Percentiles rank a stretch among this genome's conserved stretches.
phyloP scores from a whole-genome alignment of 2,329 filamentous ascomycete species.

The Penicillium sp. region DNA sequence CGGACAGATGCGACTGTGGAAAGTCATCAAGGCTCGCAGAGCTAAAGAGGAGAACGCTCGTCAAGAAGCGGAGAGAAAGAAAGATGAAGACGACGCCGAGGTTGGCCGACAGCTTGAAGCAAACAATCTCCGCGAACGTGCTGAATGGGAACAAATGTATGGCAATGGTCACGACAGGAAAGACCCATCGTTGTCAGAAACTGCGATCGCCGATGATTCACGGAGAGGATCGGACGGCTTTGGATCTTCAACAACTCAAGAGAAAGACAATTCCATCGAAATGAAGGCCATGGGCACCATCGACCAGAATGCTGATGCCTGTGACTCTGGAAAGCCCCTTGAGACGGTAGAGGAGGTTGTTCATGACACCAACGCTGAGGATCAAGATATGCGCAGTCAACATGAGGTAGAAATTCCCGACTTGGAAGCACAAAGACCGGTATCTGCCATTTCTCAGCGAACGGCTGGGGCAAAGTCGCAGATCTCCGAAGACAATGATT shows the following conservation, averaged over 20 bases:
- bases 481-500: constrained; percentile 52
- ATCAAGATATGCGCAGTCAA: background rate
- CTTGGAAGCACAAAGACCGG: background rate
- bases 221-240: constrained; percentile 18
- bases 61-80: constrained; percentile 55
- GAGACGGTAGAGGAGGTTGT: constrained; percentile 16
- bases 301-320: constrained; percentile 18
- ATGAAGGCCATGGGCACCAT: constrained; percentile 24
- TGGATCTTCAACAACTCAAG: constrained; percentile 14
- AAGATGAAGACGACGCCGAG: constrained; percentile 64
- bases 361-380: background rate
- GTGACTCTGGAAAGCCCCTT: constrained; percentile 21
- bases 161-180: constrained; percentile 55
- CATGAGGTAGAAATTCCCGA: background rate
- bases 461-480: background rate
- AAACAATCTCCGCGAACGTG: constrained; percentile 44
- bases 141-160: constrained; percentile 74
- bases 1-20: constrained; percentile 85
- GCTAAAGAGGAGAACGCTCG: constrained; percentile 47
- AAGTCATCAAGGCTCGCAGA: constrained; percentile 61
- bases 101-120: constrained; percentile 61
- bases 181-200: constrained; percentile 29
- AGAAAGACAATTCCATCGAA: constrained; percentile 25
- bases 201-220: constrained; percentile 24
- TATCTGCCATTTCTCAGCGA: constrained; percentile 2